A percentile compares a stretch with the other conserved stretches of the same genome.
These are phyloP conservation scores for Clonostachys sp. DNA, from an alignment of 2,329 filamentous ascomycete species.

Conservation along the genomic window DNA sequence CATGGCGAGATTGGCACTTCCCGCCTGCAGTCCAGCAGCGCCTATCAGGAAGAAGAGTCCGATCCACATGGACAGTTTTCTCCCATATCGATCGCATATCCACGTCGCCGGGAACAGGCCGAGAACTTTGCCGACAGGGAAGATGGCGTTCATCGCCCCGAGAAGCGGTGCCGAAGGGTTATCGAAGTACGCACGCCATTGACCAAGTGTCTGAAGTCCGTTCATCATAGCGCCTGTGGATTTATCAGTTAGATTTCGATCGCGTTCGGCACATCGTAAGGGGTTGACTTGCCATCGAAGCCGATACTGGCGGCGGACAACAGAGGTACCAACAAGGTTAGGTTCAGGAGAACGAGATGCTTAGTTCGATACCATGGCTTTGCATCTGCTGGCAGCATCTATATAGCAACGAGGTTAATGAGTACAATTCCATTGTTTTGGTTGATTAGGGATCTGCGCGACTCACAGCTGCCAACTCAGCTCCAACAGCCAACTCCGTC, in stretches of 20 bases:
- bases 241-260: too few relatives aligned
- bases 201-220: conserved; percentile 20
- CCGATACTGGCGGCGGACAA: conserved; percentile 22
- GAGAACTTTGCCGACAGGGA: conserved; percentile 6
- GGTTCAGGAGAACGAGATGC: conserved; percentile 20
- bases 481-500: too few relatives aligned
- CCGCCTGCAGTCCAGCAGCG: conserved; percentile 17
- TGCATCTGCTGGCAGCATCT: conserved; percentile 1
- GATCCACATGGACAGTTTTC: conserved; percentile 15
- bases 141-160: conserved; percentile 17
- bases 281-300: conserved; percentile 14
- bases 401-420: too few relatives aligned
- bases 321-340: conserved; percentile 19
- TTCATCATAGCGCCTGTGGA: conserved; percentile 16
- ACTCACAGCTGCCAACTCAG: too few relatives aligned
- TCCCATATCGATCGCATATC: conserved; percentile 17
- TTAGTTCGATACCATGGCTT: conserved; percentile 13
- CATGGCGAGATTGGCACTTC: conserved; percentile 11
- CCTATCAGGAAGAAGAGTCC: conserved; percentile 19
- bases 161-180: conserved; percentile 18
- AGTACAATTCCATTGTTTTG: too few relatives aligned
- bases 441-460: too few relatives aligned
- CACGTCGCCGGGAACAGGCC: conserved; percentile 10
- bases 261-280: too few relatives aligned
- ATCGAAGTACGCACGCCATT: conserved; percentile 21